Evolutionary conservation across 2,329 filamentous ascomycete genomes (phyloP), one percentile per base, ranked within the genome.

Genomic region (Chlorencoelia australis): DNA sequence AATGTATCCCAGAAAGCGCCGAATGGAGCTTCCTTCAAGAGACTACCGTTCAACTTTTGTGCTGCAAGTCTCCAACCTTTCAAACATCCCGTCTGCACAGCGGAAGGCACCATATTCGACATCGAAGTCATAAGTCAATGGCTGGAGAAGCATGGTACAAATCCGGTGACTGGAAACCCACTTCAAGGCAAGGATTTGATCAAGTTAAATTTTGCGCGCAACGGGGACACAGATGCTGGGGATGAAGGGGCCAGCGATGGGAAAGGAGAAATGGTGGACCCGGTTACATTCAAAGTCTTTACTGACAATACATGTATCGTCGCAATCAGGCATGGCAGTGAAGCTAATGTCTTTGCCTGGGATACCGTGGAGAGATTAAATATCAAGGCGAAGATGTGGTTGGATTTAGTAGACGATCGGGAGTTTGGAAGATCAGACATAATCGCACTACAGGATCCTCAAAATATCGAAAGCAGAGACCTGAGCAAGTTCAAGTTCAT

Each of bases 231-330:
- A 28, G 65, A 71, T 47, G 63, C 64, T 3, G 62, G 67, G 26
- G 56, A 58, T 42, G 63, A 63, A 7, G 58, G 61, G 26, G 45
- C 43, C 16, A 69, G 66, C 14, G 71, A 75, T 44, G 70, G 66
- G 11, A 68, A 71, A 42, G 82, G 76, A 35, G 91, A 96, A 51
- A 83, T 91, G 53, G 85, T 96, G 45, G 91, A 98, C 53, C 93
- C 91, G 0, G 89, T 98, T 30, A 95, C 88, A 0, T 96, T 84
- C 69, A 98, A 98, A 60, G 83, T 94, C 27, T 86, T 98, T 54
- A 98, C 91, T 30, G 87, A 98, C 59, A 96, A 96, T 60, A 96
- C 91, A 4, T 91, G 96, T 60, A 85, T 98, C 40, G 85, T 96
- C 30, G 89, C 88, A 11, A 69, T 98, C 45, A 72, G 77, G 39